Evolutionary conservation across 2,329 filamentous ascomycete genomes (phyloP).

Genomic region (Cylindrodendrum hubeiense): DNA sequence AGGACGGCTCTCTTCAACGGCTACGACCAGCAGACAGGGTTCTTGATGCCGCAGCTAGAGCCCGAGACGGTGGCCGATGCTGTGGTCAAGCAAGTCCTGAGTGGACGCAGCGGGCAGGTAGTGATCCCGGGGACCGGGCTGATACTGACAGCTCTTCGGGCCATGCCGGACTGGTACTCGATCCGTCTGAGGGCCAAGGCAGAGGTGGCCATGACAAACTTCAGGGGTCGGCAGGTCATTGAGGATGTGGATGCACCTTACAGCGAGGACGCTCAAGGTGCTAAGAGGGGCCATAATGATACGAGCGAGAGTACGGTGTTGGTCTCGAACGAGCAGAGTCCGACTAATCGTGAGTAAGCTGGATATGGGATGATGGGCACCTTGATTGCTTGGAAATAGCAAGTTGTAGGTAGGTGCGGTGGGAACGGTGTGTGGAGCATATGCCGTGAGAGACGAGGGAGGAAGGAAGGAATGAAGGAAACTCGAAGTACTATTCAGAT

Average conservation of each 20-base stretch:
- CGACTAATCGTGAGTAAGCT: constrained; percentile 11
- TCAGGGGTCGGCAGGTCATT: constrained; percentile 61
- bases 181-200: constrained; percentile 60
- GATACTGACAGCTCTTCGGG: constrained; percentile 59
- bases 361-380: constrained; percentile 7
- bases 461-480: background rate
- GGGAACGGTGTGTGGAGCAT: constrained; percentile 4
- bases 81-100: constrained; percentile 63
- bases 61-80: constrained; percentile 59
- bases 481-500: background rate
- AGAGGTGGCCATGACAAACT: constrained; percentile 57
- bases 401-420: constrained; percentile 10
- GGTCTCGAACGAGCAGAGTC: constrained; percentile 44
- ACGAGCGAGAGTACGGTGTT: constrained; percentile 53
- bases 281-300: constrained; percentile 37
- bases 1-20: constrained; percentile 53
- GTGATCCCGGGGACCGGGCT: constrained; percentile 58
- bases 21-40: constrained; percentile 66
- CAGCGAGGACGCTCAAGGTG: constrained; percentile 32
- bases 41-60: constrained; percentile 50
- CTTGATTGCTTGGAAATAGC: constrained; percentile 14
- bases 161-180: constrained; percentile 74
- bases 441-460: constrained; percentile 2
- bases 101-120: constrained; percentile 60
- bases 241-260: constrained; percentile 57